Percentiles rank a stretch among this genome's conserved stretches.
phyloP scores from a whole-genome alignment of 2,329 filamentous ascomycete genomes.

The Aspergillus brunneoviolaceus region DNA sequence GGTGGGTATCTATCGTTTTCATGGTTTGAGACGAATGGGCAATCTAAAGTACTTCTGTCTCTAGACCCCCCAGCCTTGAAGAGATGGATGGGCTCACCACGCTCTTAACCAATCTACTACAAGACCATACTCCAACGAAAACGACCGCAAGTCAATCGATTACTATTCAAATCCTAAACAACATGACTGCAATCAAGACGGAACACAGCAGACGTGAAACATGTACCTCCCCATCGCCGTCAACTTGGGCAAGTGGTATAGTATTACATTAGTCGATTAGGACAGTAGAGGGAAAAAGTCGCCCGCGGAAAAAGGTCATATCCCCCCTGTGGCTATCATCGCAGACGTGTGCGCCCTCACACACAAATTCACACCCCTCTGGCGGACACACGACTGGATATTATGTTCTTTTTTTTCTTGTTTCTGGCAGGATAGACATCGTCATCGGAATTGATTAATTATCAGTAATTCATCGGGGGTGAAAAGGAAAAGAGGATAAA shows the following conservation, averaged over 20 bases:
- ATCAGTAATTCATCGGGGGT: conserved; percentile 7
- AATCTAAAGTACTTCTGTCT: no score
- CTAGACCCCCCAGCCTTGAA: no score
- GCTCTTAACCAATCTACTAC: no score
- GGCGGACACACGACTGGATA: not conserved
- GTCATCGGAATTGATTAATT: conserved; percentile 3
- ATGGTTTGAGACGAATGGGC: no score
- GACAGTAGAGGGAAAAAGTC: conserved; percentile 3
- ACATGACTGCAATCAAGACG: conserved; percentile 2
- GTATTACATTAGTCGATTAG: conserved; percentile 22
- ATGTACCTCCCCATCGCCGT: conserved; percentile 7
- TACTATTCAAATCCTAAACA: conserved; percentile 12
- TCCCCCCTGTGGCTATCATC: conserved; percentile 2
- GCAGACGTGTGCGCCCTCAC: not conserved
- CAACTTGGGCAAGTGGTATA: conserved; percentile 10
- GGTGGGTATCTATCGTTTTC: no score
- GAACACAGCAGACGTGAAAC: conserved; percentile 5
- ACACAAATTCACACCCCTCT: not conserved
- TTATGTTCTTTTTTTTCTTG: not conserved
- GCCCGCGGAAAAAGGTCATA: not conserved
- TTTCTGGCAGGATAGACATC: not conserved
- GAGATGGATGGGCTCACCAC: no score
- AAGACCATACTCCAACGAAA: no score
- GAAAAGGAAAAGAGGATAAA: conserved; percentile 1
- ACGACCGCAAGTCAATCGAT: conserved; percentile 4